phyloP scores from a whole-genome alignment of 1,139 yeast species.

The Candida pseudoviswanathii region DNA sequence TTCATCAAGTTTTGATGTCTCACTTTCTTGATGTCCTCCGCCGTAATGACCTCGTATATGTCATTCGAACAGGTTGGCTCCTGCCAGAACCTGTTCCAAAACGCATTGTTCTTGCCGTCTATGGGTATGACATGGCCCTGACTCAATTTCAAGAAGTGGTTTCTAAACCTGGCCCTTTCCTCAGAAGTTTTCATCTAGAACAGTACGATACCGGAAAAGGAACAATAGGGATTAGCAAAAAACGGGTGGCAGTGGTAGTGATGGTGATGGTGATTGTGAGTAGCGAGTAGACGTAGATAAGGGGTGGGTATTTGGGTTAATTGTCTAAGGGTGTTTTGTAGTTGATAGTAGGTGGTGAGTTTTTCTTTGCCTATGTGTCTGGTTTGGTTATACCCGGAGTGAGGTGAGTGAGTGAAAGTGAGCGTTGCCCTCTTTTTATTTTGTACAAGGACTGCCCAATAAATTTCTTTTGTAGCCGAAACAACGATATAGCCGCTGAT shows the following conservation, averaged over 20 bases:
- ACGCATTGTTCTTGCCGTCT: slow-evolving; percentile 35
- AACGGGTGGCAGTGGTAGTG: no score
- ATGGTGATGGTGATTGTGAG: no score
- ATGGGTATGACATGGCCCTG: slow-evolving; percentile 53
- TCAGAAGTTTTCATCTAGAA: slow-evolving; percentile 70
- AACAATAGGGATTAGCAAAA: neutral
- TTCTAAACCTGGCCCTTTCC: slow-evolving; percentile 61
- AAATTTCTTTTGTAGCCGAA: neutral
- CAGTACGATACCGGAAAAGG: neutral
- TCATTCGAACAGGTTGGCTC: slow-evolving; percentile 45
- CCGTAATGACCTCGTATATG: slow-evolving; percentile 56
- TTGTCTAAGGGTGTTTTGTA: no score
- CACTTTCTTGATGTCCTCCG: slow-evolving; percentile 59
- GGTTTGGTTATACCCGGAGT: neutral
- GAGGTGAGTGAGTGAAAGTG: no score
- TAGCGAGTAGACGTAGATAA: no score
- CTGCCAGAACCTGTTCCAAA: slow-evolving; percentile 52
- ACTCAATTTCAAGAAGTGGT: slow-evolving; percentile 64
- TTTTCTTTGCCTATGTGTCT: neutral
- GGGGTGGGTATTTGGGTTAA: neutral
- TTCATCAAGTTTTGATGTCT: slow-evolving; percentile 60
- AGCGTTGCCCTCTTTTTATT: neutral
- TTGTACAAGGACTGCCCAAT: neutral
- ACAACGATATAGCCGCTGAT: neutral
- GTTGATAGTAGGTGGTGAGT: no score